phyloP scores from a whole-genome alignment of 306 rosid species.

The Fragaria ananassa region DNA sequence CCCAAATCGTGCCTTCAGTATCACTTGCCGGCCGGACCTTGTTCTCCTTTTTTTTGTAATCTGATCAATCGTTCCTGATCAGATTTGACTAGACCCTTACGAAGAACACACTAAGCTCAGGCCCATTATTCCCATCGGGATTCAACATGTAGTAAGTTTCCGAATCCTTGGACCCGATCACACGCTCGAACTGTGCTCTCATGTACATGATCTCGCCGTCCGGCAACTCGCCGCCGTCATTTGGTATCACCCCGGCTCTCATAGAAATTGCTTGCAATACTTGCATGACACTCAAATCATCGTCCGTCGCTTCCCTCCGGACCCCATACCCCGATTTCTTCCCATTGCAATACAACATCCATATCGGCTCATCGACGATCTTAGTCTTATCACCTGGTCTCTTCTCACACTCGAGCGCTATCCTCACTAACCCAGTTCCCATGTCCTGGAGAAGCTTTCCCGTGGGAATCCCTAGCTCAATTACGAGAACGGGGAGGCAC shows the following conservation, averaged over 20 bases:
- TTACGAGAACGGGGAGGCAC: constrained; percentile 50
- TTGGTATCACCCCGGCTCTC: constrained; percentile 75
- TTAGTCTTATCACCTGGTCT: constrained; percentile 43
- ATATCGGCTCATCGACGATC: constrained; percentile 65
- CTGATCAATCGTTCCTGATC: background rate
- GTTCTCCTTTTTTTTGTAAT: background rate
- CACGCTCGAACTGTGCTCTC: constrained; percentile 74
- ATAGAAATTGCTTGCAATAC: constrained; percentile 56
- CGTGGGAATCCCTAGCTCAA: constrained; percentile 63
- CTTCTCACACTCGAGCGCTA: constrained; percentile 81
- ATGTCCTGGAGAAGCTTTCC: constrained; percentile 70
- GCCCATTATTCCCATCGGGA: constrained; percentile 65
- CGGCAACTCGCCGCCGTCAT: constrained; percentile 25
- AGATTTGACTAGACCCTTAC: constrained; percentile 48
- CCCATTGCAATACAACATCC: constrained; percentile 75
- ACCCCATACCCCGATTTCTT: constrained; percentile 76
- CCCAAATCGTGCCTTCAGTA: background rate
- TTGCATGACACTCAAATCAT: constrained; percentile 70
- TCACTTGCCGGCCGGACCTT: background rate
- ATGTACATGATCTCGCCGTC: constrained; percentile 67
- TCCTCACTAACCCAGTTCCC: constrained; percentile 61
- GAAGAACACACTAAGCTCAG: constrained; percentile 67
- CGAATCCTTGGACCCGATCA: constrained; percentile 73
- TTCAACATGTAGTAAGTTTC: constrained; percentile 83
- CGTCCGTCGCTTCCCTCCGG: constrained; percentile 62